Base-by-base conservation (phyloP, 441 rosid genomes). In the Codiaeum variegatum region DNA sequence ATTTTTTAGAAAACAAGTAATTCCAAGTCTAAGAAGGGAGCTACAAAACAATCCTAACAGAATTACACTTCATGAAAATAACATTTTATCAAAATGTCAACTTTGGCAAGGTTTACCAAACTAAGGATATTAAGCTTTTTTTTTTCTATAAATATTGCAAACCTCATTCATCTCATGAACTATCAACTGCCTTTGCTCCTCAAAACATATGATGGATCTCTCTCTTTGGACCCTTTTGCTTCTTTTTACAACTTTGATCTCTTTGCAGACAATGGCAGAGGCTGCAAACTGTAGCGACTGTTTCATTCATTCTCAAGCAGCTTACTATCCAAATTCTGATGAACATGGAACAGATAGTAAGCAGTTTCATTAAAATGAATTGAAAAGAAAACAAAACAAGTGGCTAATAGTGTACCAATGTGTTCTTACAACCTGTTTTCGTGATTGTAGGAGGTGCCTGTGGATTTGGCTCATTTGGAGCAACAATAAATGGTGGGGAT, bases 401-500 rank as follows among this genome's bases (percentile, higher is more conserved):
- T 26, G 13, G 3, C 9, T 74, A 18, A 23, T 36, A 32, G 16
- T 55, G n/a, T 4, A 58, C 12, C 24, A 11, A 62, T 49, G 23
- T 44, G 71, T 58, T 56, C 81, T 78, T 7, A 81, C 62, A 9
- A 66, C 52, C 15, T 64, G 12, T 49, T 66, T 52, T 60, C 3
- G 6, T 62, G 60, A 60, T 58, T 76, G 60, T 77, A 86, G 90
- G 36, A 2, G 94, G 92, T 63, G 86, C 88, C 8, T 89, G 94
- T 13, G 91, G 89, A 21, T 89, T 76, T 68, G 94, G 92, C 66
- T 78, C 90, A 21, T 89, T 85, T 67, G 94, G 92, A 64, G 89
- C 91, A 56, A 86, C 87, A 16, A 59, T 88, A 31, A 88, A 86
- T 26, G 90, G 83, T 26, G 90, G 92, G 32, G 88, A 88, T 88